A percentile compares a stretch with the other conserved stretches of the same genome.
Evolutionary conservation across 75 land plant genomes (phyloP).

Genomic region (Sequoia sempervirens): DNA sequence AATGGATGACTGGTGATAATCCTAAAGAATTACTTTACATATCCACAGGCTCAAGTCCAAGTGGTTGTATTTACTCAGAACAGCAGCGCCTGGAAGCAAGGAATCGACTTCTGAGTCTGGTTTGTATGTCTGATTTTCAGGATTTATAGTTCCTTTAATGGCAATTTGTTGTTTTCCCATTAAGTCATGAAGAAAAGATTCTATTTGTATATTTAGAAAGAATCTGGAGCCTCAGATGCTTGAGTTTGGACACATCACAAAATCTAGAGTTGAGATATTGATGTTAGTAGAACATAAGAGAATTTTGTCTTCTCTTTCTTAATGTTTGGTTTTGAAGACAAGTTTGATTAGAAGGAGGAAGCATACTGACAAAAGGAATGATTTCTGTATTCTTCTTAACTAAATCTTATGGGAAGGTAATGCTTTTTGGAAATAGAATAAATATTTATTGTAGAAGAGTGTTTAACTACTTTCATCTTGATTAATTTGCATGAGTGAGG

Average conservation of each 20-base stretch:
- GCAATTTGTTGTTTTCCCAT: not conserved
- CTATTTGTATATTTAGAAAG: not conserved
- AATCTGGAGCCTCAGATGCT: not conserved
- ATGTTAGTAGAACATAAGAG: not conserved
- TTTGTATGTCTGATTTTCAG: conserved; percentile 19
- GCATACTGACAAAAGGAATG: not conserved
- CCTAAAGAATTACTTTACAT: conserved; percentile 59
- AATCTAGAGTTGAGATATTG: not conserved
- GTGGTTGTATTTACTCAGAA: conserved; percentile 7
- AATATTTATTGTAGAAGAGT: not conserved
- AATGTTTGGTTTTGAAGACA: not conserved
- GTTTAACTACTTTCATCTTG: not conserved
- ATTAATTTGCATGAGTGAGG: too few relatives aligned
- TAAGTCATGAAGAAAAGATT: not conserved
- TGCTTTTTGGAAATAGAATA: not conserved
- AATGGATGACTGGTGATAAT: conserved; percentile 86
- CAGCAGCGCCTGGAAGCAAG: conserved; percentile 56
- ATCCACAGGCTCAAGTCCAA: conserved; percentile 23
- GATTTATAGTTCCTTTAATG: not conserved
- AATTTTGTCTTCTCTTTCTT: not conserved
- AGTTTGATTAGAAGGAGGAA: not conserved
- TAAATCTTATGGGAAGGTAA: not conserved
- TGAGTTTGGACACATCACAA: not conserved
- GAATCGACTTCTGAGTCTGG: conserved; percentile 70
- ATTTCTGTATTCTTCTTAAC: not conserved